These are phyloP conservation scores for Yamadazyma endophytica DNA, from an alignment of 805 yeast genomes.

Conservation along the genomic window DNA sequence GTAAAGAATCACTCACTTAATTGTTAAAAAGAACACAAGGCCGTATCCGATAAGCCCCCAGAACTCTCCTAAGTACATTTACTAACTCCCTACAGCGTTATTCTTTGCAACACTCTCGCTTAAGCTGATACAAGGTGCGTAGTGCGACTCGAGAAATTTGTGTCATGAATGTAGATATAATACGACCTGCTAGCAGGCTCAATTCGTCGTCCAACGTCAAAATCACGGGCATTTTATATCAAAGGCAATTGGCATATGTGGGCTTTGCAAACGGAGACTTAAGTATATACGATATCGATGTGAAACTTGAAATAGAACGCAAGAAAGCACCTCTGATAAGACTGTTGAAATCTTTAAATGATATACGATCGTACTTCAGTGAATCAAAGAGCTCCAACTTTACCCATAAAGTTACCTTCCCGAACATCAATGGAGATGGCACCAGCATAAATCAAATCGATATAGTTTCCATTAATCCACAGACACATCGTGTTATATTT, in stretches of 20 bases:
- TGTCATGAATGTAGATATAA: conserved; percentile 39
- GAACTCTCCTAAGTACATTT: no score
- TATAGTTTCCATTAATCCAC: conserved; percentile 7
- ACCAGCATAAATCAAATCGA: conserved; percentile 8
- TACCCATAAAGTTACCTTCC: conserved; percentile 15
- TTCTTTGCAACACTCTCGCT: no score
- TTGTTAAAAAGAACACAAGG: no score
- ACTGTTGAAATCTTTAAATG: conserved; percentile 21
- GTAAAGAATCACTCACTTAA: no score
- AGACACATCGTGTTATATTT: conserved; percentile 18
- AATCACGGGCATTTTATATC: conserved; percentile 21
- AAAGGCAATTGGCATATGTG: conserved; percentile 18
- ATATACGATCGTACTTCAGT: conserved; percentile 13
- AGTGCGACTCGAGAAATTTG: no score
- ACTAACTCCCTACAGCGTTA: no score
- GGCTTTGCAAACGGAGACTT: conserved; percentile 37
- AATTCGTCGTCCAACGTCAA: conserved; percentile 19
- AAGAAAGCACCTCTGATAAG: conserved; percentile 12
- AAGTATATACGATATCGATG: conserved; percentile 17
- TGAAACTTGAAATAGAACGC: conserved; percentile 8
- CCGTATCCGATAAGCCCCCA: no score
- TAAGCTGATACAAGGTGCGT: no score
- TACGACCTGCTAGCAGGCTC: conserved; percentile 33
- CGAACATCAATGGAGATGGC: conserved; percentile 13
- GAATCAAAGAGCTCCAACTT: conserved; percentile 11